Evolutionary conservation across 1,284 basidiomycete genomes (phyloP).

Genomic region (Pyrrhoderma lamaoense): DNA sequence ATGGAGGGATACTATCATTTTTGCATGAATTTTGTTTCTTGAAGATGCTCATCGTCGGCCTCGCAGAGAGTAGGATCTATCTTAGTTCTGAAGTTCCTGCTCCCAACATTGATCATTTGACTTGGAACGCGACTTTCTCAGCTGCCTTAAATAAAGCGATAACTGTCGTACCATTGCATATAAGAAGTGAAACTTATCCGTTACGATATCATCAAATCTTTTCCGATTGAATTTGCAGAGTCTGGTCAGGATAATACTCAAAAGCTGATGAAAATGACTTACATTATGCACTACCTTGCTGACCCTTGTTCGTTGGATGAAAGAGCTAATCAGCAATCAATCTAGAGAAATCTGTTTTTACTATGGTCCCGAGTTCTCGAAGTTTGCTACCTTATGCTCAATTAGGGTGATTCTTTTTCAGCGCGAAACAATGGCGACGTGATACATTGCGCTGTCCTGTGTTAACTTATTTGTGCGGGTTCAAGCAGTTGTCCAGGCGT

Average conservation of each 20-base stretch:
- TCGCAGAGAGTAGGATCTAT: conserved; percentile 13
- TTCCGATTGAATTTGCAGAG: no score
- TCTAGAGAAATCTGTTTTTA: conserved; percentile 9
- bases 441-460: conserved; percentile 5
- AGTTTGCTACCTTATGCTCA: conserved; percentile 14
- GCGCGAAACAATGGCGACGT: conserved; percentile 8
- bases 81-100: not conserved
- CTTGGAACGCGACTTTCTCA: conserved; percentile 6
- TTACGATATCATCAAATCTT: no score
- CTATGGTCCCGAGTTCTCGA: conserved; percentile 12
- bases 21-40: conserved; percentile 17
- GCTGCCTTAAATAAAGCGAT: conserved; percentile 11
- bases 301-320: no score
- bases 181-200: conserved; percentile 4
- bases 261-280: no score
- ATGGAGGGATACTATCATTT: not conserved
- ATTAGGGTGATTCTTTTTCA: conserved; percentile 4
- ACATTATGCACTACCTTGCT: no score
- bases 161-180: conserved; percentile 10
- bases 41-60: conserved; percentile 8
- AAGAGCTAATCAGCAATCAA: no score
- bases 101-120: not conserved
- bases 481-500: not conserved
- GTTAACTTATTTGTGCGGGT: not conserved
- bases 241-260: no score